These are phyloP conservation scores for Areca catechu DNA, from an alignment of 176 grass and related monocot species.

Conservation along the genomic window DNA sequence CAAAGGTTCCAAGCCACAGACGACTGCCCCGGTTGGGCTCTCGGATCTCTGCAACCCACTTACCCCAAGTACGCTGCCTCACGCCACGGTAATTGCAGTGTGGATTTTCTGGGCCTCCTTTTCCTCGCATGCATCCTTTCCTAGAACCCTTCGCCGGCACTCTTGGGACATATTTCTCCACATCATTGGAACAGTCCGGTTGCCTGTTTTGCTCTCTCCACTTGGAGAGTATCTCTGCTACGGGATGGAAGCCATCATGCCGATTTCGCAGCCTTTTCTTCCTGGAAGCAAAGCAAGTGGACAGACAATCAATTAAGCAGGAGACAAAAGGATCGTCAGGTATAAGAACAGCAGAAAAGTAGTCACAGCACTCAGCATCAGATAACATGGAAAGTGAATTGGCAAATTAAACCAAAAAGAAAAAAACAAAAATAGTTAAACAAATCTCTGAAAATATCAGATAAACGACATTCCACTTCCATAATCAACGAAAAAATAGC, in stretches of 20 bases:
- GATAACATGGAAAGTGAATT: no score
- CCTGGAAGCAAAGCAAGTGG: not conserved
- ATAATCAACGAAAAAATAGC: no score
- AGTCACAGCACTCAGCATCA: no score
- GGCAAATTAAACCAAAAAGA: no score
- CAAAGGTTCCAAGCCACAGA: slow-evolving; percentile 62
- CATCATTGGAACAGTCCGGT: not conserved
- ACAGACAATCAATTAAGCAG: no score
- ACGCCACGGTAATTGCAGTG: slow-evolving; percentile 41
- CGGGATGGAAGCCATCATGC: slow-evolving; percentile 1
- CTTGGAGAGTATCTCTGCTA: slow-evolving; percentile 15
- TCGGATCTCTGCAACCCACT: slow-evolving; percentile 61
- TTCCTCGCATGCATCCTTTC: slow-evolving; percentile 27
- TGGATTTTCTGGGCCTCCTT: slow-evolving; percentile 28
- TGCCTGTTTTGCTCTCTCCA: slow-evolving; percentile 14
- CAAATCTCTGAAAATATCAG: no score
- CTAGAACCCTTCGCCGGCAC: slow-evolving; percentile 10
- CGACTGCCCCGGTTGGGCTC: slow-evolving; percentile 38
- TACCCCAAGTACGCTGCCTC: slow-evolving; percentile 60
- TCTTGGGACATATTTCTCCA: not conserved
- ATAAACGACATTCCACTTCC: no score
- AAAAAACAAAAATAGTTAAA: no score
- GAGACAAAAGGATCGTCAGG: no score
- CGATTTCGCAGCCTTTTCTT: slow-evolving; percentile 6
- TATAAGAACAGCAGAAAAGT: no score